Base-by-base conservation (phyloP, 1,284 basidiomycete genomes). In the Moesziomyces sp. region DNA sequence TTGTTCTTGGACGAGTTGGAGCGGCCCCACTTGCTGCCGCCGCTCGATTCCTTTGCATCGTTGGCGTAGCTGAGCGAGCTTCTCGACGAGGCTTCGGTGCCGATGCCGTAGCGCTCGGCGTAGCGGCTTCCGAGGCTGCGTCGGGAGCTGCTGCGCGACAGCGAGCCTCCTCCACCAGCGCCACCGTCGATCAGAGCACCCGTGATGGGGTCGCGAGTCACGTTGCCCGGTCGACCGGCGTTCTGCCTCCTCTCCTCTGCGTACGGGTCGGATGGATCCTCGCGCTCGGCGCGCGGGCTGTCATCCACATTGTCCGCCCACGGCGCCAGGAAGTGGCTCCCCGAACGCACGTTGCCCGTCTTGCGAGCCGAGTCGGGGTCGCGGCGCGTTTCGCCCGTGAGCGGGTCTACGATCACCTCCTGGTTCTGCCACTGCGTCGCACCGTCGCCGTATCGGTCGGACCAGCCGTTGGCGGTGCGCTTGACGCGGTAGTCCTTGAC, bases 401-500 rank as follows among this genome's bases (percentile, higher is more conserved):
- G 45, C 14, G 75, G 75, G 28, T 77, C 75, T 30, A 77, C 72
- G 21, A 71, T 70, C 38, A 77, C 42, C 21, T 77, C 70, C 51
- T 67, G 67, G 14, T 72, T 67, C 35, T 61, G 54, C 53, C 50
- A 76, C 3, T 66, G 65, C 44, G 35, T 52, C 7, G 62, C 62
- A 19, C 52, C 49, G 48, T 76, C 60, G 28, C 68, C 72, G 50
- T 77, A 77, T 11, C 75, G 49, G 42, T 74, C 75, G 2, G 71
- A 71, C 75, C 75, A 77, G 24, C 75, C 75, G 34, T 71, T 71
- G 45, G 58, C 61, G 16, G 65, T 66, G 46, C 64, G 63, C 55
- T 77, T 77, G 67, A 61, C 47, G 19, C 68, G 67, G 53, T 72
- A 76, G 58, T 76, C 74, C 55, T 78, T 74, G 42, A 78, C 76